Evolutionary conservation across 257 asterid species (phyloP).

Genomic region (Solanum pimpinellifolium): DNA sequence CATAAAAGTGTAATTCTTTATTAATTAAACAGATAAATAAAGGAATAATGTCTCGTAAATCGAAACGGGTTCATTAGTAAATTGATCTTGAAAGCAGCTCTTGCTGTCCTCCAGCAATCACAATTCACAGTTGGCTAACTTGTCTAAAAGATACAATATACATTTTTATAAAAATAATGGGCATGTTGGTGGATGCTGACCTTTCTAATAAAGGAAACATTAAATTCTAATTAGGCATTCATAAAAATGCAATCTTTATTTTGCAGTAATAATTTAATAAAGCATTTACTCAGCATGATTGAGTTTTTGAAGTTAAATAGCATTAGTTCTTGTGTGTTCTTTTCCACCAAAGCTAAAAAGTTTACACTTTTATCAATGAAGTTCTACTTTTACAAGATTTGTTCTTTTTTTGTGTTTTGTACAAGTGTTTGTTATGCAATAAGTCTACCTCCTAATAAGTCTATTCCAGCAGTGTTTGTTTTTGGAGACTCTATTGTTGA

Average conservation of each 20-base stretch:
- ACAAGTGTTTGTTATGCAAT: background rate
- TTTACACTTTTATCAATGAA: background rate
- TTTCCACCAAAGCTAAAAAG: background rate
- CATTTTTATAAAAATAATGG: background rate
- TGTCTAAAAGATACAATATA: background rate
- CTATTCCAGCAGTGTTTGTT: constrained; percentile 33
- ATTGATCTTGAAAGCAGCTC: background rate
- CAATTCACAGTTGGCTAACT: background rate
- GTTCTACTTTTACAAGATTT: background rate
- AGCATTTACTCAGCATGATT: background rate
- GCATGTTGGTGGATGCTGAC: background rate
- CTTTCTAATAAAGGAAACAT: background rate
- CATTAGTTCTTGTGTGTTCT: background rate
- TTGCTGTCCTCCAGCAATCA: background rate
- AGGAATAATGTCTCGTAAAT: background rate
- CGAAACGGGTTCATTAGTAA: background rate
- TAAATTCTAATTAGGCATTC: background rate
- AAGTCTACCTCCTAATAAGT: constrained; percentile 7
- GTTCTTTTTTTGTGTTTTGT: background rate
- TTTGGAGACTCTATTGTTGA: constrained; percentile 70
- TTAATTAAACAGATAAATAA: fast-evolving
- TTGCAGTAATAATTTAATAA: background rate
- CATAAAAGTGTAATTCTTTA: background rate
- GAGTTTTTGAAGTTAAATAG: background rate
- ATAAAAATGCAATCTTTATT: background rate